Percentiles rank a stretch among this genome's conserved stretches.
Evolutionary conservation across 352 stramenopile species (phyloP).

Genomic region (Pythium dissotocum): DNA sequence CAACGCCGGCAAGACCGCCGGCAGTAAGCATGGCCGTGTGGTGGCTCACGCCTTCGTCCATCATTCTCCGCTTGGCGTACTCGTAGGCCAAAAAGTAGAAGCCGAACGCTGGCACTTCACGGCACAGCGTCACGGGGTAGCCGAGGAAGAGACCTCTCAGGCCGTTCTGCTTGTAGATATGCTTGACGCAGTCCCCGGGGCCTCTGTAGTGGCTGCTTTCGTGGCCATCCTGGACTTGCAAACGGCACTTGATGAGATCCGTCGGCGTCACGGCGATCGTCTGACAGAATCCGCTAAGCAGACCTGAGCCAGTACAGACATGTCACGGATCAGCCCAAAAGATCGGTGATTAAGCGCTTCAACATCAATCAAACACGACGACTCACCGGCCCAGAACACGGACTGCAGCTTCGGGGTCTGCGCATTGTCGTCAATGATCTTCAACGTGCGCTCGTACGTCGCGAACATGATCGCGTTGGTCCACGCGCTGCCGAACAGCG

Average conservation of each 20-base stretch:
- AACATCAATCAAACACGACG: background rate
- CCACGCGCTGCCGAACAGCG: conserved; percentile 77
- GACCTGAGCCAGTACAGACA: conserved; percentile 23
- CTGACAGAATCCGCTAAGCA: conserved; percentile 77
- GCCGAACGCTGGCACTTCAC: conserved; percentile 80
- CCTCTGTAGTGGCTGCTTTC: conserved; percentile 58
- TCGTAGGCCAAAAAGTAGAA: conserved; percentile 88
- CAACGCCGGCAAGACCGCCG: conserved; percentile 71
- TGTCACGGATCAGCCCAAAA: background rate
- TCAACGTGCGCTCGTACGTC: conserved; percentile 72
- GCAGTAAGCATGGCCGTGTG: conserved; percentile 83
- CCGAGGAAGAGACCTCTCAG: conserved; percentile 70
- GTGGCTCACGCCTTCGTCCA: conserved; percentile 48
- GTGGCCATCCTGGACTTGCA: conserved; percentile 80
- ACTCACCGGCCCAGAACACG: conserved; percentile 59
- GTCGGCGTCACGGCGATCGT: conserved; percentile 71
- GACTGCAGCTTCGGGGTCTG: conserved; percentile 58
- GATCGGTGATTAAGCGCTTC: background rate
- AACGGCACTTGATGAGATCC: conserved; percentile 82
- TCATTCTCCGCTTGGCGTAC: conserved; percentile 71
- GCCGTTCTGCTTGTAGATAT: conserved; percentile 66
- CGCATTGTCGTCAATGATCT: conserved; percentile 55
- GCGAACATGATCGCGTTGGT: conserved; percentile 90
- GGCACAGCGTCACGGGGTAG: conserved; percentile 70
- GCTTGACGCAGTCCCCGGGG: conserved; percentile 72